These are phyloP conservation scores for Furcasterigmium furcatum DNA, from an alignment of 2,329 filamentous ascomycete species.

Conservation along the genomic window DNA sequence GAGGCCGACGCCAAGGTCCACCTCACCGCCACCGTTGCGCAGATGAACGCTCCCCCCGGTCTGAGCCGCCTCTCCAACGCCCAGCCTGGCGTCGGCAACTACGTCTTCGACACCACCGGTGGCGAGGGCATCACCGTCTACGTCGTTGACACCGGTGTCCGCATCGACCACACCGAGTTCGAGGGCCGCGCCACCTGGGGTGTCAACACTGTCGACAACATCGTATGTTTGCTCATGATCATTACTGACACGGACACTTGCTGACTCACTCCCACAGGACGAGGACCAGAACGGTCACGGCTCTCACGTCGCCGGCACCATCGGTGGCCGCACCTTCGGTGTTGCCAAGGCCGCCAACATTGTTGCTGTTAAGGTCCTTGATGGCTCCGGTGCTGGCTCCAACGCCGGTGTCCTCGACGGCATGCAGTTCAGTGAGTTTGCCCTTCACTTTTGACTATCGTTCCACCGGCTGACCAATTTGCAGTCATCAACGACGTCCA, in stretches of 20 bases:
- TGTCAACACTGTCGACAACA: slow-evolving; percentile 47
- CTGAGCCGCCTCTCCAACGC: slow-evolving; percentile 50
- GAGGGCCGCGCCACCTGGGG: slow-evolving; percentile 51
- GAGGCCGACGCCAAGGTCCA: slow-evolving; percentile 51
- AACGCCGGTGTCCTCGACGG: slow-evolving; percentile 55
- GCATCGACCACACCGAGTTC: slow-evolving; percentile 51
- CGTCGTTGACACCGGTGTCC: slow-evolving; percentile 64
- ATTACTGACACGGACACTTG: slow-evolving; percentile 3
- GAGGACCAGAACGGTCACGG: slow-evolving; percentile 61
- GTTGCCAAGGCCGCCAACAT: slow-evolving; percentile 56
- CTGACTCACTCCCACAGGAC: slow-evolving; percentile 23
- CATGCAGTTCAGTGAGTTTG: slow-evolving; percentile 46
- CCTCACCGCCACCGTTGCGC: slow-evolving; percentile 38
- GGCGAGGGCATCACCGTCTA: slow-evolving; percentile 58
- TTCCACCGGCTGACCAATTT: background rate
- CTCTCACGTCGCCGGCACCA: slow-evolving; percentile 61
- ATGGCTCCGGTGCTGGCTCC: slow-evolving; percentile 41
- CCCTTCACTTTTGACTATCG: background rate
- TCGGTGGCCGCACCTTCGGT: slow-evolving; percentile 57
- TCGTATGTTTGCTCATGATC: slow-evolving; percentile 27
- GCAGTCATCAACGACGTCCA: slow-evolving; percentile 42
- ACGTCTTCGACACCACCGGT: slow-evolving; percentile 49
- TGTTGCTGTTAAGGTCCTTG: slow-evolving; percentile 61
- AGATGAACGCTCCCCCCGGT: slow-evolving; percentile 51
- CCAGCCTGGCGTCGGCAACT: slow-evolving; percentile 26